phyloP scores from a whole-genome alignment of 805 yeast species.

The Kazachstania bromeliacearum region DNA sequence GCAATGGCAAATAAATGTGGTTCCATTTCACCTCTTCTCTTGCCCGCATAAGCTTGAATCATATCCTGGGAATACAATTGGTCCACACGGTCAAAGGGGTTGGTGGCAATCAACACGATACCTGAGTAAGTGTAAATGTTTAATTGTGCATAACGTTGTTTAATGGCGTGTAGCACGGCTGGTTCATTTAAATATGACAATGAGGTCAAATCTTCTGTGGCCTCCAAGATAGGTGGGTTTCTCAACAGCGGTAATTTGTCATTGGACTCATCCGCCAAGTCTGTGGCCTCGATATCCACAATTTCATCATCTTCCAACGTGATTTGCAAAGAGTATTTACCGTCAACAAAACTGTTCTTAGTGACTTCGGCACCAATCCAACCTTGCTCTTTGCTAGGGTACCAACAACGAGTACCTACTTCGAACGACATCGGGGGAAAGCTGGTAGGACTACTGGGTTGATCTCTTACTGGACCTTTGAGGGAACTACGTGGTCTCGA shows the following conservation, averaged over 20 bases:
- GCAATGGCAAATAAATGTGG: slow-evolving; percentile 97
- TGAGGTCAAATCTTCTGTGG: slow-evolving; percentile 89
- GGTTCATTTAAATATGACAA: slow-evolving; percentile 92
- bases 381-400: slow-evolving; percentile 58
- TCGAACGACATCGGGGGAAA: slow-evolving; percentile 32
- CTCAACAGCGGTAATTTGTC: slow-evolving; percentile 65
- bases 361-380: slow-evolving; percentile 65
- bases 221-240: slow-evolving; percentile 86
- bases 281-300: slow-evolving; percentile 39
- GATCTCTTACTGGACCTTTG: no score
- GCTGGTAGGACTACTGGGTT: no score
- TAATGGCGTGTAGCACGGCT: slow-evolving; percentile 89
- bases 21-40: slow-evolving; percentile 86
- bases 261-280: slow-evolving; percentile 17
- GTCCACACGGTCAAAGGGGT: slow-evolving; percentile 90
- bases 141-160: slow-evolving; percentile 77
- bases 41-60: slow-evolving; percentile 90
- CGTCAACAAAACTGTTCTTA: slow-evolving; percentile 32
- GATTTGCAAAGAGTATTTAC: slow-evolving; percentile 42
- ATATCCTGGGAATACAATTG: slow-evolving; percentile 85
- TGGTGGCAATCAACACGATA: slow-evolving; percentile 90
- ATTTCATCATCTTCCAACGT: slow-evolving; percentile 41
- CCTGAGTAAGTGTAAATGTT: slow-evolving; percentile 94
- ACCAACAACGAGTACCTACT: slow-evolving; percentile 67
- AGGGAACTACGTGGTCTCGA: no score